Evolutionary conservation across 257 asterid genomes (phyloP).

Genomic region (Coffea eugenioides): DNA sequence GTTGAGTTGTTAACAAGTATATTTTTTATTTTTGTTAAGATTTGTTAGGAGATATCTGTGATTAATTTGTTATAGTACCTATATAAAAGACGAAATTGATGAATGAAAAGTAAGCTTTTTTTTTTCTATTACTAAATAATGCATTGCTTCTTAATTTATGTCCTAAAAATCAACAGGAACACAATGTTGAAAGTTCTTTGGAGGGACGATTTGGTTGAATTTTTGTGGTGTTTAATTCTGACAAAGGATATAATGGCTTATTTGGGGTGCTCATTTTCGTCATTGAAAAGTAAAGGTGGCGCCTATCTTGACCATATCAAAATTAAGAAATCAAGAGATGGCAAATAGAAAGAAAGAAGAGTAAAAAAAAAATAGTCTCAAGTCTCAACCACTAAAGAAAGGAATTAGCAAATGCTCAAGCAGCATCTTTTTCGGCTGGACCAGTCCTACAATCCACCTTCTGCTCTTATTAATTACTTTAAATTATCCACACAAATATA

Average conservation of each 20-base stretch:
- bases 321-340: not conserved
- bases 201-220: not conserved
- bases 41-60: no score
- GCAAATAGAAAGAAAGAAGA: not conserved
- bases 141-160: no score
- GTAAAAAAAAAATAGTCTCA: not conserved
- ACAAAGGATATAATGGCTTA: not conserved
- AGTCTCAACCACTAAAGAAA: not conserved
- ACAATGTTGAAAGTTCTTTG: not conserved
- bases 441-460: not conserved
- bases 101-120: no score
- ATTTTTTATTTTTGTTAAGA: no score
- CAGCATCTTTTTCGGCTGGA: not conserved
- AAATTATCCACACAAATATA: no score
- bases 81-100: no score
- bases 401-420: not conserved
- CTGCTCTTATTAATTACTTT: no score
- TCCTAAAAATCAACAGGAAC: not conserved
- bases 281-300: slow-evolving; percentile 1
- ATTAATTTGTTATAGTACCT: no score
- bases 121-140: no score
- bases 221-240: not conserved
- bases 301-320: slow-evolving; percentile 1
- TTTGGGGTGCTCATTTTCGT: not conserved
- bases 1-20: no score